Base-by-base conservation (phyloP, 2,329 filamentous ascomycete genomes). In the Nannizziopsis barbatae region DNA sequence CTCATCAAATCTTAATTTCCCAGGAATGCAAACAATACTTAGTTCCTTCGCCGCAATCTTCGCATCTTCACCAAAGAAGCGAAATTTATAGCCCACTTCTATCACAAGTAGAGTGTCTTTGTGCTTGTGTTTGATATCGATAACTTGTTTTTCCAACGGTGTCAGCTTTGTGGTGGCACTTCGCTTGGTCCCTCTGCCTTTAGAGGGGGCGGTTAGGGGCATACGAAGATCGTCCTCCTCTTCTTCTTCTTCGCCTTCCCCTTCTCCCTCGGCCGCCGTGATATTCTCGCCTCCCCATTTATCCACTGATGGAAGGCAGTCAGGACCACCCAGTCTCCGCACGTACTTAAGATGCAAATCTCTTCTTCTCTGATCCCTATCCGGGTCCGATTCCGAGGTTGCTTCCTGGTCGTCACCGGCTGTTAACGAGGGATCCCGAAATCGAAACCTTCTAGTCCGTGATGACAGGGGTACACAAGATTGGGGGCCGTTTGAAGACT, bases 81-180 rank as follows among this genome's bases (percentile, higher is more conserved):
- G 82, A 68, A 94, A 98, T 64, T 98, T 98, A 70, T 98, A 98
- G 44, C 92, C 92, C 7, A 96, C 92, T 64, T 98, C 90, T 45
- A 96, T 81, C 10, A 96, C 84, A 30, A 98, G 74, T 15, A 98
- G 60, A 0, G 90, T 92, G 62, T 96, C 92, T 70, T 87, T 76
- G 62, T 96, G 82, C 57, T 90, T 86, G 52, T 81, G 76, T 69
- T 98, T 98, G 65, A 98, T 94, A 14, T 94, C 89, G 5, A 98
- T 75, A 50, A 95, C 84, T 60, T 96, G 92, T 36, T 84, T 77
- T 64, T 96, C 89, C 81, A 98, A 84, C 0, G 92, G 92, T 0
- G 92, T 98, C 52, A 98, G 76, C 63, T 95, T 95, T 47, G 79
- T 81, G n/a, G 66, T 77, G 62, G 87, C 93, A 67, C 86, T 93